Percentiles rank a stretch among this genome's conserved stretches.
These are phyloP conservation scores for sunflower (Helianthus annuus) DNA, from an alignment of 129 eudicot species.

Conservation along the genomic window DNA sequence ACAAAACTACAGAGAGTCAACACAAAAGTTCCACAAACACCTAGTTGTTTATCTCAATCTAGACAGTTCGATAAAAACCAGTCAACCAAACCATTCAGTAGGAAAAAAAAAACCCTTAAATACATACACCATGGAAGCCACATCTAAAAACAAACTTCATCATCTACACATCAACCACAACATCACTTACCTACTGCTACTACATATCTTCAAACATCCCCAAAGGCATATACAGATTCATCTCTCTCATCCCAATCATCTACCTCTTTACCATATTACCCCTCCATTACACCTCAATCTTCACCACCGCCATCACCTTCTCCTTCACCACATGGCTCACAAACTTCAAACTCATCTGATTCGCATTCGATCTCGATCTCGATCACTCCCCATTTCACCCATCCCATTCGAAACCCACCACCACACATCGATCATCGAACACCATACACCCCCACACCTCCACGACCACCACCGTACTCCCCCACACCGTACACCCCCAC, in stretches of 20 bases:
- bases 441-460: too few species aligned
- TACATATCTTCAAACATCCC: constrained; percentile 47
- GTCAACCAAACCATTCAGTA: too few species aligned
- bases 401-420: too few species aligned
- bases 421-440: too few species aligned
- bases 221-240: constrained; percentile 44
- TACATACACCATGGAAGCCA: constrained; percentile 24
- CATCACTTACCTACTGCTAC: constrained; percentile 49
- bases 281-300: constrained; percentile 27
- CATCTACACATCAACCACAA: not conserved
- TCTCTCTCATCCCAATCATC: constrained; percentile 51
- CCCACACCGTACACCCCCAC: too few species aligned
- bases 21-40: too few species aligned
- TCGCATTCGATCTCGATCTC: constrained; percentile 43
- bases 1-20: not conserved
- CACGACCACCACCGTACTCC: too few species aligned
- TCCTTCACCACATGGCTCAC: constrained; percentile 55
- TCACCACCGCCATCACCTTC: constrained; percentile 42
- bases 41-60: too few species aligned
- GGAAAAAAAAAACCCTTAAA: too few species aligned
- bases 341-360: constrained; percentile 49
- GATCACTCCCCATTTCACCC: constrained; percentile 24
- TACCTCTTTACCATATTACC: constrained; percentile 47
- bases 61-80: too few species aligned
- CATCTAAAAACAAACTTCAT: constrained; percentile 14